Evolutionary conservation across 2,329 filamentous ascomycete genomes (phyloP), one percentile per base, ranked within the genome.

Genomic region (Clonostachys byssicola): DNA sequence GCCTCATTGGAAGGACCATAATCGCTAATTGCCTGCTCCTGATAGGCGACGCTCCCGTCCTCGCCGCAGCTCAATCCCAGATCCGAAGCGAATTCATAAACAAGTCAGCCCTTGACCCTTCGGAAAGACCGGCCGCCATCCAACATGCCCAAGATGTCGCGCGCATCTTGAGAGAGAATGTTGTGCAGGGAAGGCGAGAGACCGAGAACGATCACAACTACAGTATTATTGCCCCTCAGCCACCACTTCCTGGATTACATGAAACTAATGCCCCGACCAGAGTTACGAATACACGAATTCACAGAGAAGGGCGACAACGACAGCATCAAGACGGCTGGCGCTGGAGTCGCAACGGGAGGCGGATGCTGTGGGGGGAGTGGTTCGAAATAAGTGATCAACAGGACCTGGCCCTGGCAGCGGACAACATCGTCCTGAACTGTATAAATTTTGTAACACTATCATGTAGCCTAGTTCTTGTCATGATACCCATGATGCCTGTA

Each of bases 271-370:
- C 3, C 23, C 23, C 23, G 4, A 30, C 34, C 56, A 96, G 91
- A 87, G 62, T 71, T 97, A 48, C 80, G 86, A 45, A 96, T 99
- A 68, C 94, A 97, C 65, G 80, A 95, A 51, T 74, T 95, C 54
- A 99, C 87, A 33, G 92, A 99, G 67, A 78, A 89, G 54, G 91
- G 94, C 46, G 88, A 97, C 68, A 99, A 99, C 62, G 91, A 96
- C 57, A 89, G 86, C 34, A 82, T 96, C 59, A 95, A 92, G 68
- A 73, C 82, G 45, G 76, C 77, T 3, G 74, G 69, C 50, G 64
- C 51, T 2, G 61, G 60, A 38, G 49, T 44, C 9, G 40, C 38
- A 17, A 41, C 49, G n/a, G 54, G 59, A 8, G 60, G 63, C 17
- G 63, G 65, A 12, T 66, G 67, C 47, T 60, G 61, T 35, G 56